Evolutionary conservation across 495 filamentous ascomycete genomes (phyloP).

Genomic region (Filosporella fistucella): DNA sequence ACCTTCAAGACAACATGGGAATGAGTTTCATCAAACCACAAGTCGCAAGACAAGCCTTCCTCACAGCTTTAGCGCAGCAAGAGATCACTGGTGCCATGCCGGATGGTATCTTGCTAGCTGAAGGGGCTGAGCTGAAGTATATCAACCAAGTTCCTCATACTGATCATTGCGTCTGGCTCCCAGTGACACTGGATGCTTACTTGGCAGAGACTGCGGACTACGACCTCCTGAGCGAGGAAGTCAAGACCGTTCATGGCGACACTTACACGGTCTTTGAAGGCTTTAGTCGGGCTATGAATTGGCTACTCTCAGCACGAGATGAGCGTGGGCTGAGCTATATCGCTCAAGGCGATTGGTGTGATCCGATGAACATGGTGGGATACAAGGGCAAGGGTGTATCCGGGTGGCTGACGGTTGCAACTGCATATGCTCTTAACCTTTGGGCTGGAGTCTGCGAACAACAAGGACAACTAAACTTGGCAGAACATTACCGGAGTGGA

Average conservation of each 20-base stretch:
- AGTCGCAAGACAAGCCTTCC: constrained; percentile 40
- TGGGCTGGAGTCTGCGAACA: constrained; percentile 48
- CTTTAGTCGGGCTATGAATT: constrained; percentile 50
- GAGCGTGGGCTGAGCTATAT: constrained; percentile 50
- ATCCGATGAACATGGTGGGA: constrained; percentile 57
- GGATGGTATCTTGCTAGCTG: constrained; percentile 46
- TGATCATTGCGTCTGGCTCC: constrained; percentile 55
- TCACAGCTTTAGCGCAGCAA: constrained; percentile 46
- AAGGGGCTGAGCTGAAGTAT: constrained; percentile 53
- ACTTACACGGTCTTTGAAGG: constrained; percentile 47
- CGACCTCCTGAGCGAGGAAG: constrained; percentile 37
- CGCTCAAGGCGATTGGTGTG: constrained; percentile 54
- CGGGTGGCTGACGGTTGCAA: constrained; percentile 52
- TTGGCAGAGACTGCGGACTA: constrained; percentile 51
- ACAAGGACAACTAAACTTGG: constrained; percentile 33
- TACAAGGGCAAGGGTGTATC: constrained; percentile 52
- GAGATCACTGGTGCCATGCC: constrained; percentile 51
- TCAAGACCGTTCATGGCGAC: constrained; percentile 35
- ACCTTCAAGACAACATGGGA: constrained; percentile 56
- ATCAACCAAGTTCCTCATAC: constrained; percentile 56
- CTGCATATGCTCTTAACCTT: constrained; percentile 42
- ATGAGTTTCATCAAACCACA: constrained; percentile 53
- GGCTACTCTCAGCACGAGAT: constrained; percentile 43
- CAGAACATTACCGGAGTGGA: constrained; percentile 35
- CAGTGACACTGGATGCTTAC: constrained; percentile 47